Evolutionary conservation across 306 rosid species (phyloP).

Genomic region (peach (Prunus persica)): DNA sequence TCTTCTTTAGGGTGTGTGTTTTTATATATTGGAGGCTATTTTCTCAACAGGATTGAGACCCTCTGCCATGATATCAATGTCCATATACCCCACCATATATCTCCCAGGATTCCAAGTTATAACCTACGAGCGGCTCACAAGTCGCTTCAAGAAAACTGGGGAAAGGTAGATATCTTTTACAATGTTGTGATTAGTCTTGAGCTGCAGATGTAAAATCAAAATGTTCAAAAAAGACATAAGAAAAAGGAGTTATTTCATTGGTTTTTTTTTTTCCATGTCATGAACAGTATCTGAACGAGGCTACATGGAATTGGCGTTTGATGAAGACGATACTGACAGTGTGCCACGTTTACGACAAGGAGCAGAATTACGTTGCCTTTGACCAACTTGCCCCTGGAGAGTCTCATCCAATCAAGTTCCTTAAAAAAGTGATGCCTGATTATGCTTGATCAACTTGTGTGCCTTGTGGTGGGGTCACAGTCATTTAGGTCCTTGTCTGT

Average conservation of each 20-base stretch:
- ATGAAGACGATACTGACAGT: conserved; percentile 91
- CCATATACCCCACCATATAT: conserved; percentile 88
- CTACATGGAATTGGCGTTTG: conserved; percentile 89
- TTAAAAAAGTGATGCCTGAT: conserved; percentile 82
- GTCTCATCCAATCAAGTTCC: conserved; percentile 65
- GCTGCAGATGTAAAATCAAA: neutral
- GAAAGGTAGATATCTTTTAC: conserved; percentile 56
- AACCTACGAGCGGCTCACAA: conserved; percentile 82
- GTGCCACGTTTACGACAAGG: conserved; percentile 81
- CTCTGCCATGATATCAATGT: conserved; percentile 87
- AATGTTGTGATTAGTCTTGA: neutral
- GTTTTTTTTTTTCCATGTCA: conserved; percentile 18
- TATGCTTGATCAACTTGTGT: conserved; percentile 46
- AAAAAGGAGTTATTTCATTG: conserved; percentile 12
- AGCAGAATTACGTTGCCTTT: conserved; percentile 64
- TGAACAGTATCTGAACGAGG: conserved; percentile 75
- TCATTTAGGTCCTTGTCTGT: conserved; percentile 24
- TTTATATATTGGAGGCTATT: conserved; percentile 15
- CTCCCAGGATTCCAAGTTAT: conserved; percentile 88
- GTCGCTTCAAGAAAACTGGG: conserved; percentile 85
- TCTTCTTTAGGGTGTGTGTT: neutral
- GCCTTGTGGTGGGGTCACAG: conserved; percentile 27
- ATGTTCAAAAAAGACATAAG: neutral
- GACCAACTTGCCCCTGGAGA: conserved; percentile 72
- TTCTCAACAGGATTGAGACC: conserved; percentile 69